Evolutionary conservation across 257 asterid genomes (phyloP).

Genomic region (Haberlea rhodopensis): DNA sequence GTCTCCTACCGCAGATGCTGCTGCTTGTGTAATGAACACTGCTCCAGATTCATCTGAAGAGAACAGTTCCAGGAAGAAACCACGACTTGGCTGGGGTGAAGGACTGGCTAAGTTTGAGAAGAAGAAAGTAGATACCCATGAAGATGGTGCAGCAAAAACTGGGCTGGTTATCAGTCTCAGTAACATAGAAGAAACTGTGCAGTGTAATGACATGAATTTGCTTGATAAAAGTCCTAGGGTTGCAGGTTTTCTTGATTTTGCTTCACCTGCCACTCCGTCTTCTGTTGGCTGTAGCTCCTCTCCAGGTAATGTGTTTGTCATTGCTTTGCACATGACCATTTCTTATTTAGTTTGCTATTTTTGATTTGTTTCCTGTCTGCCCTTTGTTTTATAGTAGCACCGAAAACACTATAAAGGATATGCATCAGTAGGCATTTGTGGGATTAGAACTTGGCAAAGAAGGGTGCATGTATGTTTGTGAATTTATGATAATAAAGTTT

Average conservation of each 20-base stretch:
- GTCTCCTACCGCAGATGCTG: conserved; percentile 30
- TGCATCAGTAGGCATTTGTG: conserved; percentile 5
- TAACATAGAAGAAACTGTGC: conserved; percentile 41
- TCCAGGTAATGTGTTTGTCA: not conserved
- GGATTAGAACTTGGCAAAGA: not conserved
- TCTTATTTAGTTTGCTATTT: not conserved
- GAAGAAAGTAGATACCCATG: conserved; percentile 78
- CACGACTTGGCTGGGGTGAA: conserved; percentile 98
- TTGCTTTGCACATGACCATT: not conserved
- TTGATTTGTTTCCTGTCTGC: not conserved
- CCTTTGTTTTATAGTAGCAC: not conserved
- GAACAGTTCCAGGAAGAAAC: conserved; percentile 79
- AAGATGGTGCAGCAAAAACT: conserved; percentile 42
- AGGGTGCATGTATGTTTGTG: not conserved
- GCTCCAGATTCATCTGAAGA: conserved; percentile 52
- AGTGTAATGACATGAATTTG: conserved; percentile 19
- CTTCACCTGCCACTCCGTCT: not conserved
- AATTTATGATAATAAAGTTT: too few relatives aligned
- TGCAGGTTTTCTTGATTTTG: not conserved
- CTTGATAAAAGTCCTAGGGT: not conserved
- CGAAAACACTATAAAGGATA: not conserved
- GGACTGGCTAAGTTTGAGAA: conserved; percentile 96
- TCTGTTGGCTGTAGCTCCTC: not conserved
- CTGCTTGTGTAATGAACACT: conserved; percentile 38
- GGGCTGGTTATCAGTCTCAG: conserved; percentile 33